Base-by-base conservation (phyloP, 495 filamentous ascomycete species). In the Xylaria acuta region DNA sequence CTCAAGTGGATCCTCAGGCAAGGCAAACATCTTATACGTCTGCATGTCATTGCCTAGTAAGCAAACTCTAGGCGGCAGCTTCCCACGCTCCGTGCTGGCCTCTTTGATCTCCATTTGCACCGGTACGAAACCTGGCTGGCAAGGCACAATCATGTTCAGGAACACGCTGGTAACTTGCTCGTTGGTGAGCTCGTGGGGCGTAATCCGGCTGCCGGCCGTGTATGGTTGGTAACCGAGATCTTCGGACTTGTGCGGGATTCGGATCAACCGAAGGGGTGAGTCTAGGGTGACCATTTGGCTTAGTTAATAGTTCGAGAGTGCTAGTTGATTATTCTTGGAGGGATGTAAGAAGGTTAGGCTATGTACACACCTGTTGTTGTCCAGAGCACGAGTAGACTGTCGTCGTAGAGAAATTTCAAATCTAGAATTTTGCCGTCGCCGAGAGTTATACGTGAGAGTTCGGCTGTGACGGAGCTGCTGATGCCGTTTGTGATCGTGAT, bases 331-430 rank as follows among this genome's bases (percentile, higher is more conserved):
- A 22, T n/a, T 25, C 5, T 9, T 25, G 14, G 1, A 18, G 16
- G 1, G 7, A 30, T 54, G 0, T 1, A 27, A 22, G 3, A 36
- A 40, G 40, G 6, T 2, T 1, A 62, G 14, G 20, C 16, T 25
- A 38, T 6, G 8, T 22, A 71, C 56, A 53, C 73, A 85, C 86
- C 83, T 73, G 77, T 76, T 0, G 51, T 47, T 0, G 78, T 62
- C 78, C 84, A 87, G 7, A 90, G 72, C 1, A 87, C 72, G 14
- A 88, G 75, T 5, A 89, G 70, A 20, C 68, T 77, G 27, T 79
- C 74, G 67, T 83, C 80, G 69, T 85, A 76, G 12, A 86, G 71
- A 64, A 88, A 88, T 69, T 85, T 86, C 8, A 88, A 69, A 73
- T 90, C 87, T 30, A 84, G 67, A 12, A 89, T 77, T 8, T 69